These are phyloP conservation scores for Pinus taeda DNA, from an alignment of 75 land plant genomes.

Conservation along the genomic window DNA sequence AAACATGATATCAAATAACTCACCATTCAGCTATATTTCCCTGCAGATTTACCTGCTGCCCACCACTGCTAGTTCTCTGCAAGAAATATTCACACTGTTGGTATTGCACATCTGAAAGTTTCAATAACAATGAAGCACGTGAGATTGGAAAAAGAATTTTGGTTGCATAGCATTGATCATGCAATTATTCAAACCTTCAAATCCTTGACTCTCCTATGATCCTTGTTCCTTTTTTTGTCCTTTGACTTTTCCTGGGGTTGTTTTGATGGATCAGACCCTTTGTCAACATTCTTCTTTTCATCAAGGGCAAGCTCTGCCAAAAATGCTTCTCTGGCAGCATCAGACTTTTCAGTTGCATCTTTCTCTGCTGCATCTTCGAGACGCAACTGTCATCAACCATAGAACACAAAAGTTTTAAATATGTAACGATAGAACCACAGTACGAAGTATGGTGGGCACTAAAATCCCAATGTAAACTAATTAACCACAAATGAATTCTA, in stretches of 20 bases:
- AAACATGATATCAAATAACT: constrained; percentile 7
- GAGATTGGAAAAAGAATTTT: background rate
- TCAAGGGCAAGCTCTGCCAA: constrained; percentile 83
- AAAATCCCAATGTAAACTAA: background rate
- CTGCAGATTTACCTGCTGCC: constrained; percentile 6
- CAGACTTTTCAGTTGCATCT: constrained; percentile 83
- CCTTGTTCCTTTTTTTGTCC: constrained; percentile 79
- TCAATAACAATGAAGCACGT: background rate
- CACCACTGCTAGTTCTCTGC: constrained; percentile 13
- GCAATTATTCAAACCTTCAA: constrained; percentile 44
- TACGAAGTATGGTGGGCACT: background rate
- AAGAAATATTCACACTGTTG: background rate
- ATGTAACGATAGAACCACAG: background rate
- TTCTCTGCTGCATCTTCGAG: constrained; percentile 80
- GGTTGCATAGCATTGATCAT: background rate
- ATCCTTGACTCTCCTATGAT: constrained; percentile 56
- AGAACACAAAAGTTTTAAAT: background rate
- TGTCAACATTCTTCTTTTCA: constrained; percentile 39
- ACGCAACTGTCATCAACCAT: constrained; percentile 35
- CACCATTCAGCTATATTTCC: constrained; percentile 9
- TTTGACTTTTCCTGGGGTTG: constrained; percentile 55
- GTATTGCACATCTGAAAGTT: background rate
- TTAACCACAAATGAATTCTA: constrained; percentile 2
- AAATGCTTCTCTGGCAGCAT: constrained; percentile 85
- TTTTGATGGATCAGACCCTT: constrained; percentile 41